These are phyloP conservation scores for Nicotiana obtusifolia DNA, from an alignment of 257 asterid genomes.

Conservation along the genomic window DNA sequence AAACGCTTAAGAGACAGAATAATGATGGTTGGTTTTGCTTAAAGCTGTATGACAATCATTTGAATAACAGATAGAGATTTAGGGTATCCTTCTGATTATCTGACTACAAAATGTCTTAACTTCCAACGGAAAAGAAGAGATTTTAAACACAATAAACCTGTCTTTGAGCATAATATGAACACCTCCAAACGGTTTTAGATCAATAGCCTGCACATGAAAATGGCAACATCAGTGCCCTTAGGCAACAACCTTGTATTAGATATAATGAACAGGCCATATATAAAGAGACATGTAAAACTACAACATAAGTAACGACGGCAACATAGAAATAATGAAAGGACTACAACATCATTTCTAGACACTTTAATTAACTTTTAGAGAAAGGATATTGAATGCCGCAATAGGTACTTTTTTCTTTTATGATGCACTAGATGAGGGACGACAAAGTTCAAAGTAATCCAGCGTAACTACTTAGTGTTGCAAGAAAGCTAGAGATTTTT, in stretches of 20 bases:
- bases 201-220: constrained; percentile 60
- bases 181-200: constrained; percentile 75
- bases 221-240: constrained; percentile 13
- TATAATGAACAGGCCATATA: neutral
- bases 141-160: constrained; percentile 44
- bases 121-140: neutral
- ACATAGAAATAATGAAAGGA: neutral
- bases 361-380: neutral
- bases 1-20: neutral
- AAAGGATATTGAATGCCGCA: neutral
- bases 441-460: neutral
- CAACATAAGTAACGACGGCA: neutral
- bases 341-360: neutral
- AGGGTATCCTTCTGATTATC: neutral
- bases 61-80: neutral
- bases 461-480: neutral
- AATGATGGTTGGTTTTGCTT: neutral
- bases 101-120: neutral
- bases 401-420: neutral
- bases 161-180: constrained; percentile 53
- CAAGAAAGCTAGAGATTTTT: neutral
- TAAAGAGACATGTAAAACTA: neutral
- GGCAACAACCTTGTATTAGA: neutral
- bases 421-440: neutral
- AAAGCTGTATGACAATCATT: neutral